Conservation (phyloP, 1,139 yeast species). For the Candida mesenterica region DNA sequence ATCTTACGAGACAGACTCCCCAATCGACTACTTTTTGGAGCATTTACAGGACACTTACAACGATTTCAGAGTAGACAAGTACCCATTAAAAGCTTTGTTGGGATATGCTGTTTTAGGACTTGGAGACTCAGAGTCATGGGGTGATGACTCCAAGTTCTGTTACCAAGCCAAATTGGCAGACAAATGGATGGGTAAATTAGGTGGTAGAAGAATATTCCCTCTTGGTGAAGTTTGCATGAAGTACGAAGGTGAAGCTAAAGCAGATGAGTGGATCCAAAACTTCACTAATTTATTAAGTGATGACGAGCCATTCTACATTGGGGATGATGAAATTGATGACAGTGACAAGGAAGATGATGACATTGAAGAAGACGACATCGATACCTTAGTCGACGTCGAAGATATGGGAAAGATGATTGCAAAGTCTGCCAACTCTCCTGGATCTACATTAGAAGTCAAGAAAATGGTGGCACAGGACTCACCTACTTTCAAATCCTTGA, state of each 20-base stretch:
- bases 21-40: constrained; percentile 83
- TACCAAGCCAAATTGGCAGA: constrained; percentile 81
- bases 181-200: constrained; percentile 73
- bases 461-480: constrained; percentile 90
- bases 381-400: constrained; percentile 70
- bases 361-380: constrained; percentile 32
- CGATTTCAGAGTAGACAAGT: constrained; percentile 83
- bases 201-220: constrained; percentile 82
- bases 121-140: constrained; percentile 87
- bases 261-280: constrained; percentile 65
- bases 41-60: constrained; percentile 76
- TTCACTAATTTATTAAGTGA: constrained; percentile 62
- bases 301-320: constrained; percentile 59
- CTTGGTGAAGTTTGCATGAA: constrained; percentile 85
- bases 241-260: constrained; percentile 57
- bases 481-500: constrained; percentile 83
- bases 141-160: constrained; percentile 66
- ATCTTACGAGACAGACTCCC: constrained; percentile 90
- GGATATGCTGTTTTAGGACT: constrained; percentile 87
- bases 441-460: constrained; percentile 44
- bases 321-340: constrained; percentile 41
- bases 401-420: constrained; percentile 72
- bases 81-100: constrained; percentile 62
- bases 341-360: constrained; percentile 49
- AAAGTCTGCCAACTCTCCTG: constrained; percentile 19